Evolutionary conservation across 2,329 filamentous ascomycete species (phyloP).

Genomic region (Fusarium cyanostomum): DNA sequence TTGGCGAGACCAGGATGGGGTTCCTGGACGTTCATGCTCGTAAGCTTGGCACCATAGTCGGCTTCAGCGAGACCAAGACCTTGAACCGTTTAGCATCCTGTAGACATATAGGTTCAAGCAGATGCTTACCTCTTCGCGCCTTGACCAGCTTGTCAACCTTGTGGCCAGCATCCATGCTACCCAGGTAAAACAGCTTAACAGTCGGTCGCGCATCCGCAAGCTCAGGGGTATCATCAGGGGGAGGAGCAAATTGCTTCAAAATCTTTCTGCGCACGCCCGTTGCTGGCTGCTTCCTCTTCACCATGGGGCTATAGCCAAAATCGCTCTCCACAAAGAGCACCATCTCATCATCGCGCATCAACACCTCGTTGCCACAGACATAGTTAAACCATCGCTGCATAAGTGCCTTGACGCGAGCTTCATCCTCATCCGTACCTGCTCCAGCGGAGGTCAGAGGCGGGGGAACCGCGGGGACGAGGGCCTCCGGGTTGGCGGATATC

Average conservation of each 20-base stretch:
- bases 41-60: constrained; percentile 91
- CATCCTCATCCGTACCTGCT: constrained; percentile 95
- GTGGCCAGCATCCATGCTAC: constrained; percentile 95
- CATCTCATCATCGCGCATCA: constrained; percentile 97
- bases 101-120: neutral
- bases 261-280: constrained; percentile 95
- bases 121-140: constrained; percentile 77
- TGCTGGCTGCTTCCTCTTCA: constrained; percentile 95
- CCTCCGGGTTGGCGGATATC: constrained; percentile 96
- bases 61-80: constrained; percentile 91
- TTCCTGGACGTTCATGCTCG: constrained; percentile 87
- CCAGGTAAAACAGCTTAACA: constrained; percentile 95
- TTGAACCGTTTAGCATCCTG: constrained; percentile 52
- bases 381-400: constrained; percentile 97
- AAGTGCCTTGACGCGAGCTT: constrained; percentile 84
- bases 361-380: constrained; percentile 88
- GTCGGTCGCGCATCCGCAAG: constrained; percentile 87
- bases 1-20: constrained; percentile 86
- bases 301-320: constrained; percentile 95
- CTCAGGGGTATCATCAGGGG: constrained; percentile 96
- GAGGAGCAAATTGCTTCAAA: constrained; percentile 97
- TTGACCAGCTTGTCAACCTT: constrained; percentile 97
- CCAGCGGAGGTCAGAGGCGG: constrained; percentile 95
- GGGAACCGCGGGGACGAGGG: constrained; percentile 91
- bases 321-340: constrained; percentile 99